Percentiles rank a stretch among this genome's conserved stretches.
Conservation (phyloP, 2,329 filamentous ascomycete genomes). For the Colletotrichum sp. region DNA sequence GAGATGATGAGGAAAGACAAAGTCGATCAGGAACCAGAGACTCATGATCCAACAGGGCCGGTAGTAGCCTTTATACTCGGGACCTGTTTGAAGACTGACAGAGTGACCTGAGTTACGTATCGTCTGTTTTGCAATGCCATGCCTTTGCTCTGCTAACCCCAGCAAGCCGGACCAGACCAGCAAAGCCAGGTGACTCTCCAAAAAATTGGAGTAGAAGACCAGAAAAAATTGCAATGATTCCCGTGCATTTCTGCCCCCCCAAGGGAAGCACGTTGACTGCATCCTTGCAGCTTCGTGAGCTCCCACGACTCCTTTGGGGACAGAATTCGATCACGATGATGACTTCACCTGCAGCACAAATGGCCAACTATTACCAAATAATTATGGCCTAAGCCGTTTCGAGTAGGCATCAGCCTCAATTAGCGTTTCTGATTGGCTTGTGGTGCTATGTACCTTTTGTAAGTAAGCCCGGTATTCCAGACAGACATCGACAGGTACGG, state of each 20-base stretch:
- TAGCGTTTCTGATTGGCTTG: constrained; percentile 5
- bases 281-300: constrained; percentile 20
- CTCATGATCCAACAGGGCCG: constrained; percentile 14
- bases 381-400: constrained; percentile 5
- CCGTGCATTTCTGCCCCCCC: background rate
- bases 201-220: background rate
- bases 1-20: background rate
- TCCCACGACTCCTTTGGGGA: background rate
- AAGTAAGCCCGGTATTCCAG: background rate
- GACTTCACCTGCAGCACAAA: constrained; percentile 21
- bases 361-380: constrained; percentile 21
- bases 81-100: background rate
- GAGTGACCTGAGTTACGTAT: background rate
- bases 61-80: constrained; percentile 2
- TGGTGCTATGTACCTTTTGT: background rate
- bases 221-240: background rate
- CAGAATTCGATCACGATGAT: constrained; percentile 21
- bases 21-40: background rate
- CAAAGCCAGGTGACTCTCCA: constrained; percentile 14
- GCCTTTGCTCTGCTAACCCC: background rate
- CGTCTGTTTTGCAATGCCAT: background rate
- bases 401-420: background rate
- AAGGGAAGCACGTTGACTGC: constrained; percentile 9
- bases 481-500: background rate
- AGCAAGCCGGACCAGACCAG: background rate